phyloP scores from a whole-genome alignment of 805 yeast genomes.

The Metschnikowia dekortorum region DNA sequence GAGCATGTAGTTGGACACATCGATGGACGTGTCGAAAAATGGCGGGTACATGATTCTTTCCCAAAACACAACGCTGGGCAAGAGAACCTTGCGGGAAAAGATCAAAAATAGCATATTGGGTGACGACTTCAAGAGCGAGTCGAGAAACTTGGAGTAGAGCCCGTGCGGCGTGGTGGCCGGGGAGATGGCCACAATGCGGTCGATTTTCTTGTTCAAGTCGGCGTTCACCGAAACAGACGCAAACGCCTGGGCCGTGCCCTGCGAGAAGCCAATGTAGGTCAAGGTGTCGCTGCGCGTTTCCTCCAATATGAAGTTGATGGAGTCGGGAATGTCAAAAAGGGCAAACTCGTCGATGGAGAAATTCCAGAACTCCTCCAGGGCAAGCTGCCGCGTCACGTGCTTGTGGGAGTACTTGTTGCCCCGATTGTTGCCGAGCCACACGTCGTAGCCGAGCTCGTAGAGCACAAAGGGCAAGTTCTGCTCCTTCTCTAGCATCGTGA shows the following conservation, averaged over 20 bases:
- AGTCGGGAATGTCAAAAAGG: slow-evolving; percentile 79
- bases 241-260: slow-evolving; percentile 91
- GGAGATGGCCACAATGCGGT: slow-evolving; percentile 72
- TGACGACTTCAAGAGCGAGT: slow-evolving; percentile 67
- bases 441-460: slow-evolving; percentile 83
- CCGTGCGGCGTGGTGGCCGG: slow-evolving; percentile 95
- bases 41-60: slow-evolving; percentile 73
- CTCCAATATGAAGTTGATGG: slow-evolving; percentile 66
- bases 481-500: slow-evolving; percentile 38
- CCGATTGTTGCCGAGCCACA: slow-evolving; percentile 89
- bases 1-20: slow-evolving; percentile 57
- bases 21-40: slow-evolving; percentile 67
- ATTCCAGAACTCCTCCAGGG: slow-evolving; percentile 65
- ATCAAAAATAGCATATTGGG: slow-evolving; percentile 67
- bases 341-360: slow-evolving; percentile 91
- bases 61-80: slow-evolving; percentile 82
- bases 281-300: slow-evolving; percentile 41
- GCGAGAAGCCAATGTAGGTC: slow-evolving; percentile 83
- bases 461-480: slow-evolving; percentile 65
- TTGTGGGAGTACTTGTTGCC: slow-evolving; percentile 91
- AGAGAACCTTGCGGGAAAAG: slow-evolving; percentile 69
- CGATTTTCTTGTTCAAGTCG: slow-evolving; percentile 52
- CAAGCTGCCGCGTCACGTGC: slow-evolving; percentile 44
- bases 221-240: slow-evolving; percentile 72
- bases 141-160: slow-evolving; percentile 69